phyloP scores from a whole-genome alignment of 2,329 filamentous ascomycete genomes.

The Tolypocladium ophioglossoides region DNA sequence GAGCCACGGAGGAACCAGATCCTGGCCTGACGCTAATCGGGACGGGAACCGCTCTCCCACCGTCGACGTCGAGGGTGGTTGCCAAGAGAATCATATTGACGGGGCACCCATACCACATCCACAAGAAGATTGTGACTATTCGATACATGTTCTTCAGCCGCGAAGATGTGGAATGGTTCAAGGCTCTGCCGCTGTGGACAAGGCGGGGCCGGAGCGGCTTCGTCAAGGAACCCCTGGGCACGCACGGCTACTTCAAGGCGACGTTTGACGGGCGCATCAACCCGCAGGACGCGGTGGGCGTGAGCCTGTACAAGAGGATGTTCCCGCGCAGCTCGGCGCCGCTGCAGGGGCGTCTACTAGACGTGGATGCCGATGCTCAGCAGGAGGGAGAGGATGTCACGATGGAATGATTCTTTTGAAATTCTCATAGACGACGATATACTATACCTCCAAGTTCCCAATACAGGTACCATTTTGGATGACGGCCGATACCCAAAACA shows the following conservation, averaged over 20 bases:
- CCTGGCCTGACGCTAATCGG: constrained; percentile 61
- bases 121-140: constrained; percentile 94
- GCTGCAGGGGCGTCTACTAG: constrained; percentile 32
- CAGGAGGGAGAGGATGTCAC: constrained; percentile 19
- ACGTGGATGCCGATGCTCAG: constrained; percentile 14
- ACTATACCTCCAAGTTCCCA: background rate
- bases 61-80: constrained; percentile 66
- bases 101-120: constrained; percentile 95
- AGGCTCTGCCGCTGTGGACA: constrained; percentile 91
- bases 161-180: constrained; percentile 95
- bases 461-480: background rate
- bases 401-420: constrained; percentile 15
- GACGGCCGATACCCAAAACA: background rate
- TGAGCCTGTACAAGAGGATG: constrained; percentile 79
- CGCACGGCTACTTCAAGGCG: constrained; percentile 99
- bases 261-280: constrained; percentile 95
- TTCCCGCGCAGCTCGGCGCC: constrained; percentile 61
- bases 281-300: constrained; percentile 85
- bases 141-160: constrained; percentile 99
- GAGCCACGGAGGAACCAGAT: constrained; percentile 32
- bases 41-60: constrained; percentile 77
- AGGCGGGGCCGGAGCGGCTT: constrained; percentile 78
- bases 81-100: constrained; percentile 92
- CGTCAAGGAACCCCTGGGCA: constrained; percentile 89
- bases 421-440: constrained; percentile 8